phyloP scores from a whole-genome alignment of 495 filamentous ascomycete genomes.

The Lophiotrema nucula region DNA sequence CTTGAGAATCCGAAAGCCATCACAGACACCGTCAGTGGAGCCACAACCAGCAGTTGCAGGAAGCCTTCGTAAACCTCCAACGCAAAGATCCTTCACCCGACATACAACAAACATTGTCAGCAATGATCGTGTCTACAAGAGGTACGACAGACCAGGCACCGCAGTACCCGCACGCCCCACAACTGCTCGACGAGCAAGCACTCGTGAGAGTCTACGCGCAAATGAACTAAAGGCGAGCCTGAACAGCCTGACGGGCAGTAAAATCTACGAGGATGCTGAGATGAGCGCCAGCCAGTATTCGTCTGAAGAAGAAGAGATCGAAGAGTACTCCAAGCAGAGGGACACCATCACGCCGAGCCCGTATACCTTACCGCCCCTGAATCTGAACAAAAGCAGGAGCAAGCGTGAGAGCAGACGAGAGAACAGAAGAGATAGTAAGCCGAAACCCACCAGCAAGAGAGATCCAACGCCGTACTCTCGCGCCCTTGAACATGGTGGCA shows the following conservation, averaged over 20 bases:
- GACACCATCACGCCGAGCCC: background rate
- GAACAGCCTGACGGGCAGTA: constrained; percentile 12
- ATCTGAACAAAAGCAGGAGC: constrained; percentile 13
- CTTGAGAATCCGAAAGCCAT: constrained; percentile 14
- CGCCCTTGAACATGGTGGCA: constrained; percentile 20
- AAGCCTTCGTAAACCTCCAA: constrained; percentile 16
- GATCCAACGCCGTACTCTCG: constrained; percentile 15
- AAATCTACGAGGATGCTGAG: constrained; percentile 25
- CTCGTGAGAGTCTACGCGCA: constrained; percentile 9
- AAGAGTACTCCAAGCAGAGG: constrained; percentile 12
- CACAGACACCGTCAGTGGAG: constrained; percentile 7
- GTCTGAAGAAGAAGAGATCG: constrained; percentile 13
- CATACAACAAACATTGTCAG: background rate
- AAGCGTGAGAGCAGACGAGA: constrained; percentile 4
- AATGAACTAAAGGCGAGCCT: constrained; percentile 11
- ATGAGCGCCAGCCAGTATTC: constrained; percentile 25
- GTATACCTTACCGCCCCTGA: constrained; percentile 11
- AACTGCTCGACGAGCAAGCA: background rate
- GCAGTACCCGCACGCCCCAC: constrained; percentile 1
- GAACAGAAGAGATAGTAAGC: constrained; percentile 6
- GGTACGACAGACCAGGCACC: constrained; percentile 8
- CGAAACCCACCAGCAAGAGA: constrained; percentile 5
- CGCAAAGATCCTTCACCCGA: background rate
- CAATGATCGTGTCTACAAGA: constrained; percentile 1
- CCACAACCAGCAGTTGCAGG: background rate